Evolutionary conservation across 2,329 filamentous ascomycete species (phyloP), one percentile per base, ranked within the genome.

Genomic region (Aspergillus viridinutans): DNA sequence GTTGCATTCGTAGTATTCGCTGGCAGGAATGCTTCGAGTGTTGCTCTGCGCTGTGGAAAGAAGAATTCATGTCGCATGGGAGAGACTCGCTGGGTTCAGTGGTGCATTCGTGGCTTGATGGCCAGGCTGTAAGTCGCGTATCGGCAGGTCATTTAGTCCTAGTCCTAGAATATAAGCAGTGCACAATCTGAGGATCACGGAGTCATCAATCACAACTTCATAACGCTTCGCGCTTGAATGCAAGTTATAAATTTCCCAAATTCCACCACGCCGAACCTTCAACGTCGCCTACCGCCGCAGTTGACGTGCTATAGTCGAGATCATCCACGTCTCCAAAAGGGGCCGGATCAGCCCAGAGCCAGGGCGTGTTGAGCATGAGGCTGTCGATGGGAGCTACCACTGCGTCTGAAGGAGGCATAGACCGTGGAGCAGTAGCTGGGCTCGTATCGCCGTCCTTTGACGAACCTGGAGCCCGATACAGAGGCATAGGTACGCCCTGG

Each of bases 401-500:
- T 49, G 63, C 67, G 10, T 72, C 69, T 17, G 32, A 3, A 1
- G 32, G 32, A 7, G 32, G 32, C 32, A 38, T 17, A 38, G 20
- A 58, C 63, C 3, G 59, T 26, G 0, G 42, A 35, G 6, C 56
- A 50, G 12, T 52, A 53, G 2, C 50, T 42, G 4, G 53, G 55
- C 1, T 53, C 17, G 12, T 25, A 10, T 21, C 12, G n/a, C 26
- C 8, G 10, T 6, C 47, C 23, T 28, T 49, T 1, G 58, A 54
- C 1, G 57, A 49, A 3, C 50, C 51, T 3, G 58, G 58, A 8
- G 58, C 35, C 25, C 54, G 38, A 14, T 58, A 56, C 3, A 68
- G 64, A 21, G 69, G 67, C 7, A 78, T 76, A 0, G 80, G 80
- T 1, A 76, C 79, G 9, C 79, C 78, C 53, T 80, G 79, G 0